These are phyloP conservation scores for Leccinum cinnamomeum DNA, from an alignment of 1,284 basidiomycete genomes.

Conservation along the genomic window DNA sequence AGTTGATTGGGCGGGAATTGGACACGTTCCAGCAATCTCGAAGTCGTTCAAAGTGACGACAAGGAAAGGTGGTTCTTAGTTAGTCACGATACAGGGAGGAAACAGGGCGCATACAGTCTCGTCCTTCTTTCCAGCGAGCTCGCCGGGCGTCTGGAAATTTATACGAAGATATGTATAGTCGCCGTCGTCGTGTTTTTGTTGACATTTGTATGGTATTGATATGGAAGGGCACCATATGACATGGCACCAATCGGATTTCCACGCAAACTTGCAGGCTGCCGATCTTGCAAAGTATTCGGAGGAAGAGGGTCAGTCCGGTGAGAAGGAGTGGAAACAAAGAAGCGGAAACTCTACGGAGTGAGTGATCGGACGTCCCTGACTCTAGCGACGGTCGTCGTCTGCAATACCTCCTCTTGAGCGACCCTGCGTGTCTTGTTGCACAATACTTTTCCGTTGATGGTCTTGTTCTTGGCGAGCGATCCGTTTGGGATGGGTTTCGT, in stretches of 20 bases:
- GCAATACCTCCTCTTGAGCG: slow-evolving; percentile 76
- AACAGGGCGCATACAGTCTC: slow-evolving; percentile 67
- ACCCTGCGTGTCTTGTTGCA: slow-evolving; percentile 82
- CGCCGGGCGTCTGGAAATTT: slow-evolving; percentile 96
- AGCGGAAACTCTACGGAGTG: too few relatives aligned
- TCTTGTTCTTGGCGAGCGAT: slow-evolving; percentile 70
- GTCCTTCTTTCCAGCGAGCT: slow-evolving; percentile 97
- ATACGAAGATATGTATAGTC: slow-evolving; percentile 63
- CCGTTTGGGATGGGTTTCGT: slow-evolving; percentile 52
- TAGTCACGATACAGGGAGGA: neutral
- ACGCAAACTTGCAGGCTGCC: slow-evolving; percentile 75
- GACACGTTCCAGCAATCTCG: slow-evolving; percentile 96
- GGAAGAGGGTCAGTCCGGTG: slow-evolving; percentile 64
- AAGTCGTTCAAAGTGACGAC: slow-evolving; percentile 92
- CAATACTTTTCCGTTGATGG: slow-evolving; percentile 78
- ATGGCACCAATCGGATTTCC: slow-evolving; percentile 82
- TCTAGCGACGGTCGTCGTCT: slow-evolving; percentile 59
- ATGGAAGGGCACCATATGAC: too few relatives aligned
- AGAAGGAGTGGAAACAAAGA: slow-evolving; percentile 73
- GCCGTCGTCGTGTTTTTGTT: slow-evolving; percentile 94
- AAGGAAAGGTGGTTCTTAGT: slow-evolving; percentile 83
- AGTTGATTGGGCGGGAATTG: slow-evolving; percentile 97
- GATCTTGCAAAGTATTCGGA: slow-evolving; percentile 86
- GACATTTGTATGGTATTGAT: slow-evolving; percentile 26
- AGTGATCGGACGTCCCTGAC: slow-evolving; percentile 50